A percentile compares a stretch with the other conserved stretches of the same genome.
phyloP scores from a whole-genome alignment of 2,329 filamentous ascomycete genomes.

The Paecilomyces dactylethromorphus region DNA sequence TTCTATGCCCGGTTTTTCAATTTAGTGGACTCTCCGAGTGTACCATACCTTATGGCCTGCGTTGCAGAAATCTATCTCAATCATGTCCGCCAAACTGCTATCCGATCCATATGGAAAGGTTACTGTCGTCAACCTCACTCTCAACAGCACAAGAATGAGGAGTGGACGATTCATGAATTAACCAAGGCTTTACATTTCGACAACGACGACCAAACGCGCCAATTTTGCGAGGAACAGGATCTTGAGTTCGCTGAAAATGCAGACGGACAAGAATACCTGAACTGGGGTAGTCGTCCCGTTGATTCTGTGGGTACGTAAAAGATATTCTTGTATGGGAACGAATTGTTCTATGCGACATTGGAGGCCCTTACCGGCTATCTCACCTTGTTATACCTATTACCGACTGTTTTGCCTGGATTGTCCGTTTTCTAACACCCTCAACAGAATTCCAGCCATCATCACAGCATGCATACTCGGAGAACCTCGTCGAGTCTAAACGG shows the following conservation, averaged over 20 bases:
- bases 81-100: slow-evolving; percentile 48
- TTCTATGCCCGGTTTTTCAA: slow-evolving; percentile 55
- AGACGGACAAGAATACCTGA: slow-evolving; percentile 44
- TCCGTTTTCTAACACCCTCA: background rate
- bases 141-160: slow-evolving; percentile 44
- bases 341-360: background rate
- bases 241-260: slow-evolving; percentile 43
- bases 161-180: slow-evolving; percentile 52
- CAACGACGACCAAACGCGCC: slow-evolving; percentile 44
- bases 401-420: background rate
- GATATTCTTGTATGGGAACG: background rate
- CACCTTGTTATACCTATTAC: too few species aligned
- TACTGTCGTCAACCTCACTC: slow-evolving; percentile 44
- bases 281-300: slow-evolving; percentile 41
- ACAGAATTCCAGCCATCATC: slow-evolving; percentile 37
- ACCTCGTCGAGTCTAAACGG: slow-evolving; percentile 54
- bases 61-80: slow-evolving; percentile 59
- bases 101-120: slow-evolving; percentile 50
- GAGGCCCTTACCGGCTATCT: background rate
- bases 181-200: slow-evolving; percentile 51
- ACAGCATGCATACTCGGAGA: slow-evolving; percentile 49
- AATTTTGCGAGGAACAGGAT: slow-evolving; percentile 49
- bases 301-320: slow-evolving; percentile 40
- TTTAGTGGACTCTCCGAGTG: slow-evolving; percentile 46
- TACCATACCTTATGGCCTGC: slow-evolving; percentile 59